Evolutionary conservation across 139 green algal genomes (phyloP).

Genomic region (Eudorina sp.): DNA sequence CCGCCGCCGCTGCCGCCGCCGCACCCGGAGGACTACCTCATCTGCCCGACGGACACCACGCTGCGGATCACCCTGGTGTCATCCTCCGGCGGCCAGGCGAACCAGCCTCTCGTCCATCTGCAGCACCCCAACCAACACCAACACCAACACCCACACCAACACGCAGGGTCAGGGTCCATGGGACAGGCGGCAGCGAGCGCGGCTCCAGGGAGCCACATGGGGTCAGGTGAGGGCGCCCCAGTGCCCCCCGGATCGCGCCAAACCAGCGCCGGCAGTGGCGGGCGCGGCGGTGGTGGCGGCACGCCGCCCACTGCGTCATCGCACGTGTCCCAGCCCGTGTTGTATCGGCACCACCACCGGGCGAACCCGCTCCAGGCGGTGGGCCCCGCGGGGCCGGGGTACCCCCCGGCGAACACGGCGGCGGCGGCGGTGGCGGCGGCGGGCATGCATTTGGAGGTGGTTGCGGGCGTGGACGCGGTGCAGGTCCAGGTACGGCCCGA

Average conservation of each 20-base stretch:
- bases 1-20: neutral
- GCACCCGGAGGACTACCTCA: conserved; percentile 35
- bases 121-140: too few species aligned
- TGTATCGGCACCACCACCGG: too few species aligned
- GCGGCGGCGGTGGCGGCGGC: neutral
- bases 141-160: neutral
- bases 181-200: neutral
- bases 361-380: too few species aligned
- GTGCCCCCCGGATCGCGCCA: neutral
- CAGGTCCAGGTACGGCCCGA: conserved; percentile 59
- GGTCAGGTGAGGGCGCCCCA: neutral
- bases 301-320: too few species aligned
- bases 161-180: neutral
- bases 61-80: conserved; percentile 47
- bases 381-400: too few species aligned
- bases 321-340: too few species aligned
- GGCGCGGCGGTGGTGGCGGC: neutral
- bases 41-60: conserved; percentile 45
- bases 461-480: conserved; percentile 49
- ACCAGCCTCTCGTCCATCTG: neutral
- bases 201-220: neutral
- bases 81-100: neutral
- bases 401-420: neutral
- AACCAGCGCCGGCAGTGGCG: conserved; percentile 11
- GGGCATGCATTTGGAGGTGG: conserved; percentile 54